These are phyloP conservation scores for Alternaria longipes DNA, from an alignment of 2,329 filamentous ascomycete genomes.

Conservation along the genomic window DNA sequence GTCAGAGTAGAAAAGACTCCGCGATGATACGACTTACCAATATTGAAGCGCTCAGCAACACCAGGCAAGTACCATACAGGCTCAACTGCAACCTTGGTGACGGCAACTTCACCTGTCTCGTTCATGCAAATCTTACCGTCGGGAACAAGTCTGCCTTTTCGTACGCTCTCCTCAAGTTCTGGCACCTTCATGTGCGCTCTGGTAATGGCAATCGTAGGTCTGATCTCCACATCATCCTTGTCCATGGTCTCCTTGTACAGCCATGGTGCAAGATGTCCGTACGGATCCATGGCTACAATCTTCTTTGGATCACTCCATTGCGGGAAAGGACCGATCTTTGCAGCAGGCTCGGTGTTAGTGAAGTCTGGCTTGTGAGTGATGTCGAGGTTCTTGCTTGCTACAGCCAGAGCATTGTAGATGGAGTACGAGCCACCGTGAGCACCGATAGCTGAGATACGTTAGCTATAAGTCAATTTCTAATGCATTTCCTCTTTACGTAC, in stretches of 20 bases:
- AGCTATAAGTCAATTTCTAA: constrained; percentile 11
- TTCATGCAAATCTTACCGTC: constrained; percentile 95
- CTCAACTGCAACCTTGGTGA: constrained; percentile 97
- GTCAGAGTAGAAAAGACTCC: neutral
- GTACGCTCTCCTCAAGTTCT: constrained; percentile 89
- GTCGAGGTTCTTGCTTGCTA: constrained; percentile 89
- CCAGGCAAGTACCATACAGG: constrained; percentile 72
- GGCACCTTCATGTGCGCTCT: constrained; percentile 97
- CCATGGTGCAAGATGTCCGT: constrained; percentile 86
- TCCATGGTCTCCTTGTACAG: constrained; percentile 81
- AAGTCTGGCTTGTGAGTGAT: constrained; percentile 81
- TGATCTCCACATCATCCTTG: constrained; percentile 82
- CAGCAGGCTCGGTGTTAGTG: constrained; percentile 91
- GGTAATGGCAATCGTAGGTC: constrained; percentile 90
- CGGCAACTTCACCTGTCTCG: constrained; percentile 82
- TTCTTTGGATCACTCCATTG: constrained; percentile 91
- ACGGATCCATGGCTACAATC: constrained; percentile 97
- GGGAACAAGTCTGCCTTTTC: constrained; percentile 74
- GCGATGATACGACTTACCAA: constrained; percentile 63
- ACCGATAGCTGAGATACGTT: constrained; percentile 63
- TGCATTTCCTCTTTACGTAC: constrained; percentile 54
- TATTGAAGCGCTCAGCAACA: constrained; percentile 90
- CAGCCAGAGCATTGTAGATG: constrained; percentile 92
- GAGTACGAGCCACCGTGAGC: constrained; percentile 91
- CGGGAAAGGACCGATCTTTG: constrained; percentile 84